Conservation (phyloP, 1,284 basidiomycete genomes). For the Flammula alnicola region DNA sequence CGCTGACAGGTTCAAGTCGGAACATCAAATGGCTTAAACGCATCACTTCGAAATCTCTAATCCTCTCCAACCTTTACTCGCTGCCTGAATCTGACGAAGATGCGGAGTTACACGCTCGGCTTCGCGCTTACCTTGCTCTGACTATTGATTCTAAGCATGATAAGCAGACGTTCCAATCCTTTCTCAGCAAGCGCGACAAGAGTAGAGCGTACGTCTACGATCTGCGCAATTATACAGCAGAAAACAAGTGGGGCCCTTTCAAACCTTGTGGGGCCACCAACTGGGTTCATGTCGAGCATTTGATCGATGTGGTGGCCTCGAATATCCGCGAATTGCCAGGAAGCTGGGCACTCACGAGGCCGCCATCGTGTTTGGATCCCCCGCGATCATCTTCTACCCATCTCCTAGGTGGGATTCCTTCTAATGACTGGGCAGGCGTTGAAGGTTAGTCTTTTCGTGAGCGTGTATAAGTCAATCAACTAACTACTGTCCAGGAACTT, state of each 20-base stretch:
- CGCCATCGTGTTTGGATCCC: constrained; percentile 53
- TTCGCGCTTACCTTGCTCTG: constrained; percentile 47
- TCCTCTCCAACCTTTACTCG: constrained; percentile 35
- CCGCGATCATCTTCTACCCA: constrained; percentile 57
- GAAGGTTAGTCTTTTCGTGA: constrained; percentile 45
- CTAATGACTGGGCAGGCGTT: constrained; percentile 70
- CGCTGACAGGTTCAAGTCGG: constrained; percentile 33
- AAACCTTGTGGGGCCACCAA: constrained; percentile 45
- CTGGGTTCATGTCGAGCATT: constrained; percentile 64
- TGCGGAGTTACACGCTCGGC: constrained; percentile 28
- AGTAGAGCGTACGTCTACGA: constrained; percentile 66
- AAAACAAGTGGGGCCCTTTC: constrained; percentile 64
- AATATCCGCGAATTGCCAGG: constrained; percentile 58
- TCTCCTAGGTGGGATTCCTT: constrained; percentile 25
- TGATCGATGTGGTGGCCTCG: constrained; percentile 60
- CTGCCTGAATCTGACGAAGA: constrained; percentile 20
- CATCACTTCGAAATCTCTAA: constrained; percentile 38
- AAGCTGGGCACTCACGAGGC: constrained; percentile 42
- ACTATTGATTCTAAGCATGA: constrained; percentile 34
- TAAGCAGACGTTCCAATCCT: constrained; percentile 26
- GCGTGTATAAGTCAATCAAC: constrained; percentile 2
- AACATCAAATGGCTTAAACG: constrained; percentile 46
- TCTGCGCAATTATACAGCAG: constrained; percentile 56
- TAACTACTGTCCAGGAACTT: constrained; percentile 43
- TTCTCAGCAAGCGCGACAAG: constrained; percentile 43